Conservation (phyloP, 352 stramenopile genomes). For the Bremia lactucae region DNA sequence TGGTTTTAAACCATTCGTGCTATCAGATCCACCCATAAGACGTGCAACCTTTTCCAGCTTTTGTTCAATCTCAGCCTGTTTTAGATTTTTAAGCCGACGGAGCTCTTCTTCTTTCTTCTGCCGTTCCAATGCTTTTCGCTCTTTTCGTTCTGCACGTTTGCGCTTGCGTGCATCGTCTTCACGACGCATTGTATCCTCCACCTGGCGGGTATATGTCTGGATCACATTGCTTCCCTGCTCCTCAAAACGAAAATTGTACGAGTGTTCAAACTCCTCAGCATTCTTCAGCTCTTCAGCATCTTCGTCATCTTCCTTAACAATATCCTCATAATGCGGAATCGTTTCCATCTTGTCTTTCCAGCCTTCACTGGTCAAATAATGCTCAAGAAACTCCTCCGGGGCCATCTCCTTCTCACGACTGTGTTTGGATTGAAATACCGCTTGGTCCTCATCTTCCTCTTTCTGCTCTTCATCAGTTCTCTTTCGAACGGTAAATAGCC, state of each 20-base stretch:
- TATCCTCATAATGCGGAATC: slow-evolving; percentile 71
- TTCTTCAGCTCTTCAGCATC: slow-evolving; percentile 89
- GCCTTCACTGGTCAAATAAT: slow-evolving; percentile 67
- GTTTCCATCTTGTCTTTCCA: slow-evolving; percentile 73
- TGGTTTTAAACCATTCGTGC: slow-evolving; percentile 35
- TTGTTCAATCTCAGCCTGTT: slow-evolving; percentile 91
- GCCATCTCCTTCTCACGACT: slow-evolving; percentile 50
- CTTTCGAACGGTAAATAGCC: slow-evolving; percentile 59
- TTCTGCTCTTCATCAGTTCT: slow-evolving; percentile 50
- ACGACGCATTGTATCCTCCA: slow-evolving; percentile 88
- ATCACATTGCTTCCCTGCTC: slow-evolving; percentile 87
- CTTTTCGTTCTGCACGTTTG: slow-evolving; percentile 89
- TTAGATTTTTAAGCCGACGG: slow-evolving; percentile 95
- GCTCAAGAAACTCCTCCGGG: slow-evolving; percentile 64
- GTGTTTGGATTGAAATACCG: slow-evolving; percentile 54
- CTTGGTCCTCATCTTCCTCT: slow-evolving; percentile 60
- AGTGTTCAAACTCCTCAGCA: slow-evolving; percentile 95
- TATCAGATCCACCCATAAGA: slow-evolving; percentile 54
- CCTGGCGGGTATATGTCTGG: slow-evolving; percentile 67
- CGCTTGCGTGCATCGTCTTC: slow-evolving; percentile 94
- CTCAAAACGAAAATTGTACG: slow-evolving; percentile 99
- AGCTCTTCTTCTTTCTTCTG: slow-evolving; percentile 96
- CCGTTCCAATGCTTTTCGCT: slow-evolving; percentile 91
- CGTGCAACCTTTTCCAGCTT: slow-evolving; percentile 89
- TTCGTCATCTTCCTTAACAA: slow-evolving; percentile 82